phyloP scores from a whole-genome alignment of 1,139 yeast genomes.

The Sugiyamaella sp. region DNA sequence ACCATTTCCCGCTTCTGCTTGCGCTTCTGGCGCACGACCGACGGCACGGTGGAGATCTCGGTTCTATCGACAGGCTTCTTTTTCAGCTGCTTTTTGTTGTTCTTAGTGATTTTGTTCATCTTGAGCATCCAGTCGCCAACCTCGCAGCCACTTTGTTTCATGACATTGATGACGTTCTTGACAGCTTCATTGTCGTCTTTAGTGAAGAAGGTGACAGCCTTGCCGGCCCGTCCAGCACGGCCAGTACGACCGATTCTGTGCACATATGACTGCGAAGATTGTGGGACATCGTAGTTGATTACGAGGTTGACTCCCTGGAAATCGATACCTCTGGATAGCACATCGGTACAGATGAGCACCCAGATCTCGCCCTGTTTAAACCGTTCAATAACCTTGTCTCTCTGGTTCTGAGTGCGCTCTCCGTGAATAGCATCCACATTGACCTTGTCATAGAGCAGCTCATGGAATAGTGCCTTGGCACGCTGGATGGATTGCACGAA shows the following conservation, averaged over 20 bases:
- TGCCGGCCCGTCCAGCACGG: constrained; percentile 86
- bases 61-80: constrained; percentile 64
- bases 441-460: constrained; percentile 82
- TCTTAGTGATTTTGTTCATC: constrained; percentile 67
- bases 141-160: constrained; percentile 87
- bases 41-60: constrained; percentile 86
- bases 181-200: constrained; percentile 80
- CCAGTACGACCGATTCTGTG: constrained; percentile 99
- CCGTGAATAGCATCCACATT: constrained; percentile 97
- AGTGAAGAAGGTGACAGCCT: constrained; percentile 90
- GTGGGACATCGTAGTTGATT: constrained; percentile 95
- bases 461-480: constrained; percentile 94
- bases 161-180: constrained; percentile 86
- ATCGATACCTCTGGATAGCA: constrained; percentile 94
- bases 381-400: constrained; percentile 81
- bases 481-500: constrained; percentile 90
- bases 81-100: constrained; percentile 66
- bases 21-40: constrained; percentile 64
- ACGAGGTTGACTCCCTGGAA: constrained; percentile 94
- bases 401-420: constrained; percentile 86
- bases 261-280: constrained; percentile 90
- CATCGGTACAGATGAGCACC: constrained; percentile 97
- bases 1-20: constrained; percentile 71
- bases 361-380: constrained; percentile 90
- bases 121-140: constrained; percentile 81